Percentiles rank a stretch among this genome's conserved stretches.
phyloP scores from a whole-genome alignment of 1,284 basidiomycete genomes.

The Crepidotus sp. region DNA sequence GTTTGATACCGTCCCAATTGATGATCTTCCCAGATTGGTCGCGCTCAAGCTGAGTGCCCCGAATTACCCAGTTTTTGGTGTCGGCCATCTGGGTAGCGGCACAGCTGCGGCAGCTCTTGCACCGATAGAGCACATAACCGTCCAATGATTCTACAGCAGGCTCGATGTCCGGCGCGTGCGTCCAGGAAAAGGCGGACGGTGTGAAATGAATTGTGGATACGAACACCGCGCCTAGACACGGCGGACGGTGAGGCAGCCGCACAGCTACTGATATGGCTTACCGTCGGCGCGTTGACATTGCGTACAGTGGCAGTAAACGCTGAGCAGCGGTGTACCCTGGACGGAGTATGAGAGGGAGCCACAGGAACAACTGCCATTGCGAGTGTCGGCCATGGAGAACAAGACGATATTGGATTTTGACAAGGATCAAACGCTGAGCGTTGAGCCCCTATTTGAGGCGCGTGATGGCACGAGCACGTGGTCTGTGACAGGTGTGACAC shows the following conservation, averaged over 20 bases:
- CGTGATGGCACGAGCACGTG: neutral
- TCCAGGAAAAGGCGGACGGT: constrained; percentile 17
- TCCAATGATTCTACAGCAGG: constrained; percentile 6
- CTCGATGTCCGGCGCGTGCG: constrained; percentile 1
- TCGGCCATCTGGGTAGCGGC: constrained; percentile 16
- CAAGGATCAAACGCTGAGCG: neutral
- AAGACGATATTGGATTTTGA: neutral
- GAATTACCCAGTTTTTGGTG: constrained; percentile 19
- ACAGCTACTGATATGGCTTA: too few relatives aligned
- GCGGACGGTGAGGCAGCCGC: neutral
- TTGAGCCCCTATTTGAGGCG: too few relatives aligned
- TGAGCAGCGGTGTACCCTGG: constrained; percentile 15
- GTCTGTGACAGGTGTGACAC: too few relatives aligned
- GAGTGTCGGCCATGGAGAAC: constrained; percentile 2
- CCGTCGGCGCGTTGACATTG: constrained; percentile 4
- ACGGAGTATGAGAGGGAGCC: constrained; percentile 14
- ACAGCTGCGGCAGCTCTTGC: constrained; percentile 18
- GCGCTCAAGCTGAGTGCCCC: constrained; percentile 18
- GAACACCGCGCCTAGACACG: constrained; percentile 18
- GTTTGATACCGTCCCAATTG: constrained; percentile 20
- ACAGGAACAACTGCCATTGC: constrained; percentile 18
- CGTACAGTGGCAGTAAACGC: constrained; percentile 20
- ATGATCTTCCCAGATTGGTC: constrained; percentile 18
- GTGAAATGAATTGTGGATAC: constrained; percentile 18
- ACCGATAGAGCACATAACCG: constrained; percentile 15